Evolutionary conservation across 2,329 filamentous ascomycete genomes (phyloP).

Genomic region (Cladosporium sp.): DNA sequence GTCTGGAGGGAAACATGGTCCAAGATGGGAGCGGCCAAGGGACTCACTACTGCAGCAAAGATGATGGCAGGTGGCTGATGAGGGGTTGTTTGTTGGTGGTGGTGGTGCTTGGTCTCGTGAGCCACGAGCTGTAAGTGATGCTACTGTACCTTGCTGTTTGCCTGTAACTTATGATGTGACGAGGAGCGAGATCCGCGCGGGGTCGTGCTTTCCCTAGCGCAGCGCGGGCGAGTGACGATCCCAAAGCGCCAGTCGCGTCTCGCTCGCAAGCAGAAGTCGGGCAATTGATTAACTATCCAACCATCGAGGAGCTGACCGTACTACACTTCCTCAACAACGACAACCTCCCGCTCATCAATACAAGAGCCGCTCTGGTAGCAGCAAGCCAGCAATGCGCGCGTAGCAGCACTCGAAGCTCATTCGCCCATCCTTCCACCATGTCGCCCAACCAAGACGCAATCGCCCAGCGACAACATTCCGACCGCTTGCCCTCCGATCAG

Average conservation of each 20-base stretch:
- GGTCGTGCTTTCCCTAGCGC: not conserved
- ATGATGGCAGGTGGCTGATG: not conserved
- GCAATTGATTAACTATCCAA: not conserved
- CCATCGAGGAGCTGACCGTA: not conserved
- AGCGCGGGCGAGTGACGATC: constrained; percentile 1
- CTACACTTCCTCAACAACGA: too few relatives aligned
- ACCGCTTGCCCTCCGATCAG: constrained; percentile 19
- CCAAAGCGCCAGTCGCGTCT: not conserved
- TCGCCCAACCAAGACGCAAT: constrained; percentile 15
- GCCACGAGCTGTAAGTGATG: not conserved
- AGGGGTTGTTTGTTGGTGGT: not conserved
- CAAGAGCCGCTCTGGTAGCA: not conserved
- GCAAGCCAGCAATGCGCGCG: constrained; percentile 21
- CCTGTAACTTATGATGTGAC: not conserved
- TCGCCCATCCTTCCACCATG: constrained; percentile 35
- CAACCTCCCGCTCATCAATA: not conserved
- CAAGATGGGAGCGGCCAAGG: not conserved
- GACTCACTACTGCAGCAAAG: not conserved
- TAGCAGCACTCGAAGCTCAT: constrained; percentile 25
- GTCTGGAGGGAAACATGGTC: not conserved
- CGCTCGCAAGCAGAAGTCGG: not conserved
- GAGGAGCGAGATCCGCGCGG: not conserved
- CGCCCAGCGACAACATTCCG: constrained; percentile 4
- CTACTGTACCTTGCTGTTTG: not conserved
- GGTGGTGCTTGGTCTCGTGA: not conserved